These are phyloP conservation scores for Deinandra increscens DNA, from an alignment of 129 eudicot species.

Conservation along the genomic window DNA sequence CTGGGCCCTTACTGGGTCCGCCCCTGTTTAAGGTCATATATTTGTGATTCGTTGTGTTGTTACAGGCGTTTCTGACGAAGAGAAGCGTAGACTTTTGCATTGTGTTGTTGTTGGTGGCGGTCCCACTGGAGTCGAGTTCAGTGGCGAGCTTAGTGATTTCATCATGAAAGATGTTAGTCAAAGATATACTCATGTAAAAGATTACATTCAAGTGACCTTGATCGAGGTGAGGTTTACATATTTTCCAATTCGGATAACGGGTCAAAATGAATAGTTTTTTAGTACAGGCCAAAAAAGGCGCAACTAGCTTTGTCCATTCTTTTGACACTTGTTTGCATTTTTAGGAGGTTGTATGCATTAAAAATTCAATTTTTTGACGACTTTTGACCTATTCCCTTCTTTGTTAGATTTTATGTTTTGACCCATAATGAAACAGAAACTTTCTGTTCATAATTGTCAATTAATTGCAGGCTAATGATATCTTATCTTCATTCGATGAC, in stretches of 20 bases:
- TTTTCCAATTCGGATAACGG: neutral
- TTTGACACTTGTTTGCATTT: too few species aligned
- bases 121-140: constrained; percentile 97
- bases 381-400: neutral
- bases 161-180: constrained; percentile 80
- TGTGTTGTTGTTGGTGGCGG: constrained; percentile 99
- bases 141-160: constrained; percentile 98
- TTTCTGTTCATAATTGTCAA: neutral
- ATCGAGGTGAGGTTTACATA: constrained; percentile 63
- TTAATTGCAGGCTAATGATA: constrained; percentile 81
- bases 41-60: neutral
- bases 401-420: neutral
- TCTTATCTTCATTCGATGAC: constrained; percentile 90
- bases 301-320: neutral
- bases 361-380: neutral
- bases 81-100: constrained; percentile 83
- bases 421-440: neutral
- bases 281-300: neutral
- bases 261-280: neutral
- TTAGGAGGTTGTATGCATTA: neutral
- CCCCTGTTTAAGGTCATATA: neutral
- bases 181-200: constrained; percentile 88
- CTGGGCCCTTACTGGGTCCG: too few species aligned
- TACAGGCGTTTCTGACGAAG: constrained; percentile 78
- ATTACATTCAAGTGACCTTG: constrained; percentile 83